Evolutionary conservation across 768 basidiomycete species (phyloP), one percentile per base, ranked within the genome.

Genomic region (Leccinum pellstonianum): DNA sequence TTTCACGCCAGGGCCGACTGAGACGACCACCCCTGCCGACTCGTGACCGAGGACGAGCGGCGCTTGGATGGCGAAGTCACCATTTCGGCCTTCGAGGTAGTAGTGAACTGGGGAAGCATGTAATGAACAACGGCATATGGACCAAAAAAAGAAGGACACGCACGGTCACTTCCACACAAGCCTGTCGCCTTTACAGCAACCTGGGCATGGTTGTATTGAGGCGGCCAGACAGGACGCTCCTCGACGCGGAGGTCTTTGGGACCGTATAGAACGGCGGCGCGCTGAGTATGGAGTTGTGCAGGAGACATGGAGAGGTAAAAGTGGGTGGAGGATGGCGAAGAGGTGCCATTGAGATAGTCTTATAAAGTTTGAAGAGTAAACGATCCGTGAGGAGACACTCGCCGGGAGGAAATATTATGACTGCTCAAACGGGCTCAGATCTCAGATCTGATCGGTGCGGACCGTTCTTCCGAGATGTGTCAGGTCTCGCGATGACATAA

Each of bases 1-100:
- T 63, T 77, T 80, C 48, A 88, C 87, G 17, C 86, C 85, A 12
- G 87, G 81, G 11, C 91, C 90, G 58, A 96, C 80, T n/a, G 92
- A 87, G 57, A 88, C 87, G 68, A 98, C 79, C 68, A 91, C 75
- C 35, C 95, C 95, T n/a, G 91, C 85, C 0, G 94, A 82, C 79
- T 98, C 95, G 75, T 98, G 95, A 25, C 95, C 96, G 33, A 98
- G 88, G 50, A 95, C 88, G 59, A 98, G 84, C 4, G 95, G 95
- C 6, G 85, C 80, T 61, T 85, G 88, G 62, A 97, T 80, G 54
- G 86, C 88, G 76, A 95, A 97, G 73, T 93, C 92, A 52, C 95
- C 95, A 73, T 97, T 98, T 47, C 92, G 85, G 21, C 90, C 94
- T 66, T 94, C 87, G 33, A 79, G 73, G 76, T 90, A 97, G 77